Conservation (phyloP, 2,329 filamentous ascomycete species). For the Talaromyces sp. region DNA sequence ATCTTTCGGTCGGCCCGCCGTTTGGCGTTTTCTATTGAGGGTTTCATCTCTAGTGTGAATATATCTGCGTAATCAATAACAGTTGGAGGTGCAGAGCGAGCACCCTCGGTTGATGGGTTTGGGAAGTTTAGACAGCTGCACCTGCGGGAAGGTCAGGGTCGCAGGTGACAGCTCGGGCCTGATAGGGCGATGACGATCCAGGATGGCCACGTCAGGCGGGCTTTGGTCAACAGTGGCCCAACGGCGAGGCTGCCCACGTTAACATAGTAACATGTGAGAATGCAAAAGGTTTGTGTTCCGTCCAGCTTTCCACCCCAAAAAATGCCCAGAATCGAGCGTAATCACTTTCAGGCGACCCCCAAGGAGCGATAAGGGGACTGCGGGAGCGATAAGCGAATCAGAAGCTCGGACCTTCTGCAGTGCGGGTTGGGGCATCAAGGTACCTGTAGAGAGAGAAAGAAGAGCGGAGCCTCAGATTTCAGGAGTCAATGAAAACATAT, state of each 20-base stretch:
- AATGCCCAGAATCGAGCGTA: background rate
- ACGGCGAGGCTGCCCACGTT: slow-evolving; percentile 1
- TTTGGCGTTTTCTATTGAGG: slow-evolving; percentile 44
- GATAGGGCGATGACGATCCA: slow-evolving; percentile 19
- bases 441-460: background rate
- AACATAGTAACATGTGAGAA: slow-evolving; percentile 18
- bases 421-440: background rate
- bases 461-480: background rate
- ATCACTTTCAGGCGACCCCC: background rate
- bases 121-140: background rate
- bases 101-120: background rate
- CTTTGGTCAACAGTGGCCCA: background rate
- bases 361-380: slow-evolving; percentile 18
- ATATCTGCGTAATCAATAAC: slow-evolving; percentile 6
- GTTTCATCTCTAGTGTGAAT: slow-evolving; percentile 31
- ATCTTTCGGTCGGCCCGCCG: slow-evolving; percentile 47
- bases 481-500: too few species aligned
- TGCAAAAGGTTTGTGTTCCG: background rate
- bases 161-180: slow-evolving; percentile 24
- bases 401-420: background rate
- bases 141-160: slow-evolving; percentile 13
- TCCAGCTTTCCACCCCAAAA: background rate
- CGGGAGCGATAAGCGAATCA: slow-evolving; percentile 22
- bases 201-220: slow-evolving; percentile 9
- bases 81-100: slow-evolving; percentile 1